A percentile compares a stretch with the other conserved stretches of the same genome.
phyloP scores from a whole-genome alignment of 106 monocot species.

The Acorus gramineus region DNA sequence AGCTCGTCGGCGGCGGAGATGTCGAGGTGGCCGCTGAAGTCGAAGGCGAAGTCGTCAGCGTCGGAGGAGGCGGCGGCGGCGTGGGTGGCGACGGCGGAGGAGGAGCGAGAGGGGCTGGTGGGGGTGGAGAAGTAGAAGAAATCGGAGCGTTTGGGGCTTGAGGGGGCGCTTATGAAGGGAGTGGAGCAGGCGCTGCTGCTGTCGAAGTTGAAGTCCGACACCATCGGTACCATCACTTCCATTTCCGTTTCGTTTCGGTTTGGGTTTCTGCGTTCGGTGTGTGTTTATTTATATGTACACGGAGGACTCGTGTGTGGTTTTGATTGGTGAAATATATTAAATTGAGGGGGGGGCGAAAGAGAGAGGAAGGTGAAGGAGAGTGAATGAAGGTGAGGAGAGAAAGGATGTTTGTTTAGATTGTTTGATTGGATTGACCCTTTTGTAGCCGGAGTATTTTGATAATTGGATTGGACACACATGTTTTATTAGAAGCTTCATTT shows the following conservation, averaged over 20 bases:
- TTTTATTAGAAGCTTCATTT: no score
- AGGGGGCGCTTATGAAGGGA: constrained; percentile 39
- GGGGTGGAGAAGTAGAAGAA: constrained; percentile 55
- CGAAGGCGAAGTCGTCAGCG: constrained; percentile 29
- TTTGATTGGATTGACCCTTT: no score
- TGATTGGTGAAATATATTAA: no score
- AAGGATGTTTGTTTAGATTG: no score
- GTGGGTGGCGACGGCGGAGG: constrained; percentile 15
- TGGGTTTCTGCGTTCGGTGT: no score
- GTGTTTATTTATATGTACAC: no score
- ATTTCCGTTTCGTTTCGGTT: background rate
- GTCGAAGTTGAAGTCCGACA: constrained; percentile 26
- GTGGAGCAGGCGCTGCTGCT: constrained; percentile 3
- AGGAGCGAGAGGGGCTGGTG: constrained; percentile 38
- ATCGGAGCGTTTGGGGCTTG: constrained; percentile 31
- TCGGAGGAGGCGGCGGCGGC: background rate
- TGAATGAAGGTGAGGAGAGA: no score
- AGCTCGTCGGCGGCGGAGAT: constrained; percentile 52
- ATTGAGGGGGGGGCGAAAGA: no score
- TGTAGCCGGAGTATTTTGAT: no score
- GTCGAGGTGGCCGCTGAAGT: constrained; percentile 31
- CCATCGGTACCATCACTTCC: constrained; percentile 13
- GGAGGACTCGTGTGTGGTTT: no score
- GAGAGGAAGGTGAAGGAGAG: no score
- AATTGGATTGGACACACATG: no score